Conservation (phyloP, 768 basidiomycete species). For the Podaxis pistillaris region DNA sequence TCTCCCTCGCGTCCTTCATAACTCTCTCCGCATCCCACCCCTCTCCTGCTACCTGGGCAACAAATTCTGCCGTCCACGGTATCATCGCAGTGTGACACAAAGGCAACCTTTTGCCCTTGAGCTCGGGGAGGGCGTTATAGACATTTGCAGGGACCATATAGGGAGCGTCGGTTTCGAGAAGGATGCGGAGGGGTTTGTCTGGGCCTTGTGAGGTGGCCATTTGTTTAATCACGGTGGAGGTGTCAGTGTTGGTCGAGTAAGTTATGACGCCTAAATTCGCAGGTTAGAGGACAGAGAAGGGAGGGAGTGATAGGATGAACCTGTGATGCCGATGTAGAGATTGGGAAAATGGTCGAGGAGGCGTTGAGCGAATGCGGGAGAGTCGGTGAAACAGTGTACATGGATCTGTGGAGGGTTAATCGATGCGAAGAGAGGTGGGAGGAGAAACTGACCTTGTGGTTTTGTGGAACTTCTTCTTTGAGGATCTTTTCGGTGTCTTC, state of each 20-base stretch:
- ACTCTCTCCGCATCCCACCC: conserved; percentile 56
- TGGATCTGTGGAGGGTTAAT: conserved; percentile 55
- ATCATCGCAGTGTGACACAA: conserved; percentile 80
- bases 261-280: conserved; percentile 68
- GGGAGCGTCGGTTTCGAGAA: conserved; percentile 86
- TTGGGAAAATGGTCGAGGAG: conserved; percentile 78
- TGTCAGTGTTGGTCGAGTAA: conserved; percentile 73
- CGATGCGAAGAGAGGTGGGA: background rate
- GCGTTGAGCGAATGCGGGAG: conserved; percentile 68
- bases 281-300: background rate
- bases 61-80: conserved; percentile 81
- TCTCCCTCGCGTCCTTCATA: conserved; percentile 60
- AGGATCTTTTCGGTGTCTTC: conserved; percentile 78
- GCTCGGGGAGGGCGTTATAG: conserved; percentile 50
- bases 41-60: conserved; percentile 46
- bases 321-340: conserved; percentile 82
- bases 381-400: conserved; percentile 86
- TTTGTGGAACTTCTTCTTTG: conserved; percentile 70
- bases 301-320: conserved; percentile 26
- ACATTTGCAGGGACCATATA: conserved; percentile 83
- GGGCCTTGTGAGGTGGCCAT: conserved; percentile 31
- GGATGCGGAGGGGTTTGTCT: conserved; percentile 38
- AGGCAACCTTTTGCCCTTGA: conserved; percentile 62
- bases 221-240: conserved; percentile 60
- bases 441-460: conserved; percentile 50